A percentile compares a stretch with the other conserved stretches of the same genome.
These are phyloP conservation scores for Taphrina sp. DNA, from an alignment of 1,139 yeast species.

Conservation along the genomic window DNA sequence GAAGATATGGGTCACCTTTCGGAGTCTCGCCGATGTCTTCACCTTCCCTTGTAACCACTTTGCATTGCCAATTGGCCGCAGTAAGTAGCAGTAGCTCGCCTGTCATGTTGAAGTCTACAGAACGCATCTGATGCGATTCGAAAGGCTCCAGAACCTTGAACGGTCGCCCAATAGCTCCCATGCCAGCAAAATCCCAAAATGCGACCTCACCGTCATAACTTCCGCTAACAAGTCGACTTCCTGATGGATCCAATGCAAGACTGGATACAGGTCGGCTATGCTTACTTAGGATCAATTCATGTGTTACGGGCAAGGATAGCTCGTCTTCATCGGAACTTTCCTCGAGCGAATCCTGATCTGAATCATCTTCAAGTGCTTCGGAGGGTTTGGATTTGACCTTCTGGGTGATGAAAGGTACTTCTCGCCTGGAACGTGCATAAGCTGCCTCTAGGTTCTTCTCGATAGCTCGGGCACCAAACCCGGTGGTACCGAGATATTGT, in stretches of 20 bases:
- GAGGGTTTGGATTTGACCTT: neutral
- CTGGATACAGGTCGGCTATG: constrained; percentile 43
- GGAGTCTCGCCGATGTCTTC: constrained; percentile 41
- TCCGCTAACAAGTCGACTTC: constrained; percentile 43
- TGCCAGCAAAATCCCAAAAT: constrained; percentile 45
- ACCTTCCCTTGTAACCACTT: constrained; percentile 36
- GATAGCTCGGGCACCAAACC: constrained; percentile 10
- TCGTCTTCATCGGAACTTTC: constrained; percentile 37
- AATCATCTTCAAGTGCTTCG: constrained; percentile 2
- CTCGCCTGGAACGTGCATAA: constrained; percentile 14
- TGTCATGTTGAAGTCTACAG: constrained; percentile 39
- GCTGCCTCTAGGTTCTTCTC: constrained; percentile 13
- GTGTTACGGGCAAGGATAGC: constrained; percentile 43
- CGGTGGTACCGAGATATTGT: constrained; percentile 12
- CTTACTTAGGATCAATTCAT: constrained; percentile 41
- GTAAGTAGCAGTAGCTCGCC: constrained; percentile 42
- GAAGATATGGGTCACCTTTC: constrained; percentile 46
- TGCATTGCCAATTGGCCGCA: constrained; percentile 41
- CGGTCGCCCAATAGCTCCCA: constrained; percentile 41
- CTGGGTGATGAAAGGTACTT: neutral
- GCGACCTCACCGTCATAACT: constrained; percentile 43
- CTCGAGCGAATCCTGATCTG: constrained; percentile 23
- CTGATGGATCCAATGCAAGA: constrained; percentile 43
- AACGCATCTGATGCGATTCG: constrained; percentile 42
- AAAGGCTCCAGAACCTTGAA: constrained; percentile 43